Evolutionary conservation across 2,329 filamentous ascomycete genomes (phyloP).

Genomic region (Amylocarpus encephaloides): DNA sequence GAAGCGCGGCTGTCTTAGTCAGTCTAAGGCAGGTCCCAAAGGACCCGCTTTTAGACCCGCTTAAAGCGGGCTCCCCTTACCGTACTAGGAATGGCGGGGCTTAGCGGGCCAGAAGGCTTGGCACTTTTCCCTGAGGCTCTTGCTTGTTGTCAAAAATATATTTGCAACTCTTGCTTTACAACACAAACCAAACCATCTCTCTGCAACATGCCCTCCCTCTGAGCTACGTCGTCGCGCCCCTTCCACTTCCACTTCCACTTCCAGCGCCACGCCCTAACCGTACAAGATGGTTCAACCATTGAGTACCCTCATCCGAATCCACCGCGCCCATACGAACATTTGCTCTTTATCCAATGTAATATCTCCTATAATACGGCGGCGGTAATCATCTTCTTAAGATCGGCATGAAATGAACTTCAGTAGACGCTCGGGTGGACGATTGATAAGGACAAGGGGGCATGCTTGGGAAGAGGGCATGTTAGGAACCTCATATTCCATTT

Average conservation of each 20-base stretch:
- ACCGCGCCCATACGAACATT: slow-evolving; percentile 44
- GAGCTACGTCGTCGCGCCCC: background rate
- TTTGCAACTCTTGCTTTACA: background rate
- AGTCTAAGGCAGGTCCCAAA: too few species aligned
- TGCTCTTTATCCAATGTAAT: slow-evolving; percentile 36
- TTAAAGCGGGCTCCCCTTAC: too few species aligned
- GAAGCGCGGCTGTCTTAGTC: too few species aligned
- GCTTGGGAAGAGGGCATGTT: too few species aligned
- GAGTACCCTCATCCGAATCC: slow-evolving; percentile 33
- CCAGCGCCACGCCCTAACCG: slow-evolving; percentile 5
- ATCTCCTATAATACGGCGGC: slow-evolving; percentile 15
- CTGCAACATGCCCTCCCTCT: slow-evolving; percentile 5
- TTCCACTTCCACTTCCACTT: background rate
- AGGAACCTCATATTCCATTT: too few species aligned
- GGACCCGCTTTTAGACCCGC: too few species aligned
- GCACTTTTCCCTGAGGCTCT: too few species aligned
- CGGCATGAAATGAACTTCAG: background rate
- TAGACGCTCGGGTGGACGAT: too few species aligned
- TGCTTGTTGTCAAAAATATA: background rate
- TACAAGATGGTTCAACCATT: slow-evolving; percentile 46
- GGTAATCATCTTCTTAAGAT: slow-evolving; percentile 2
- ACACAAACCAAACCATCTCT: background rate
- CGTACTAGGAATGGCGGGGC: too few species aligned
- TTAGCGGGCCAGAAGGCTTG: too few species aligned
- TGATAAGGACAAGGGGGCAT: too few species aligned